Evolutionary conservation across 2,329 filamentous ascomycete species (phyloP).

Genomic region (Aspergillus sp.): DNA sequence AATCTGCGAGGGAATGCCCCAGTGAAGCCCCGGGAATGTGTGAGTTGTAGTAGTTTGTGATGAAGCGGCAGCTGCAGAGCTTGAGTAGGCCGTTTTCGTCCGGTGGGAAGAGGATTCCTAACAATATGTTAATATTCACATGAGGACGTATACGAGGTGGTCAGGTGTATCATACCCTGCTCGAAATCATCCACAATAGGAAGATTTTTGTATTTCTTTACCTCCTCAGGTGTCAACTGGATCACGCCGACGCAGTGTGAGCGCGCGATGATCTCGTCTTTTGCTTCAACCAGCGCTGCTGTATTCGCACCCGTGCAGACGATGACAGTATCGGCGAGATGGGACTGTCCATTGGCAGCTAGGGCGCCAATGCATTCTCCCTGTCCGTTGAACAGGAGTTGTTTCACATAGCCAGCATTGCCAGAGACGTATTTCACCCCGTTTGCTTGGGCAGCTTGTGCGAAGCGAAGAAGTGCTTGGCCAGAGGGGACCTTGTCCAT

Average conservation of each 20-base stretch:
- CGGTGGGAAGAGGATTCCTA: constrained; percentile 3
- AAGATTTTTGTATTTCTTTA: neutral
- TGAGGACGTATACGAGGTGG: too few relatives aligned
- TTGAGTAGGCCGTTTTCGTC: neutral
- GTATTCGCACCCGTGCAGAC: neutral
- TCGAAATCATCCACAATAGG: constrained; percentile 4
- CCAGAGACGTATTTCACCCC: neutral
- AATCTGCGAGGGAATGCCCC: neutral
- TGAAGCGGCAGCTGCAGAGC: constrained; percentile 1
- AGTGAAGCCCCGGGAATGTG: neutral
- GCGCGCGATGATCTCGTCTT: neutral
- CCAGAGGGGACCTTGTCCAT: too few relatives aligned
- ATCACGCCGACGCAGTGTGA: neutral
- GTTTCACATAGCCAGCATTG: neutral
- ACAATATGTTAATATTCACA: too few relatives aligned
- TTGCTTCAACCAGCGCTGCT: neutral
- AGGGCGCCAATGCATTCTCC: neutral
- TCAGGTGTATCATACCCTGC: neutral
- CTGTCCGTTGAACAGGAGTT: neutral
- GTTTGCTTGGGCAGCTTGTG: neutral
- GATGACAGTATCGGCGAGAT: neutral
- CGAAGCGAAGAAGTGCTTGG: too few relatives aligned
- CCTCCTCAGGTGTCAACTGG: neutral
- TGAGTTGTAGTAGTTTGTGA: constrained; percentile 1
- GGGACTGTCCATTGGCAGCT: neutral